Percentiles rank a stretch among this genome's conserved stretches.
phyloP scores from a whole-genome alignment of 441 rosid genomes.

The Populus hybrid region DNA sequence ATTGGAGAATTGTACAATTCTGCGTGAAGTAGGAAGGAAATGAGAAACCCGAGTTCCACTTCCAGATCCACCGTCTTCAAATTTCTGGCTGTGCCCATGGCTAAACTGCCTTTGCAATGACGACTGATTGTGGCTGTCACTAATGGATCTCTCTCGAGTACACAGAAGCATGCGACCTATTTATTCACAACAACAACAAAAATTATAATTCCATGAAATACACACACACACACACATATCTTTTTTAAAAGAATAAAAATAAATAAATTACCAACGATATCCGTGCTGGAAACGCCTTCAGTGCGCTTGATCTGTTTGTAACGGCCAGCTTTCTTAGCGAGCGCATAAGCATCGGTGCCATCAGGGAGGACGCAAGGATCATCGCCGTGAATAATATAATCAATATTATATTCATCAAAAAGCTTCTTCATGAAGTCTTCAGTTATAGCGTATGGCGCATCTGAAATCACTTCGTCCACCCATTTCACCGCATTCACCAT shows the following conservation, averaged over 20 bases:
- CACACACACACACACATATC: too few relatives aligned
- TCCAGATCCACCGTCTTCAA: conserved; percentile 59
- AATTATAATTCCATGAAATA: not conserved
- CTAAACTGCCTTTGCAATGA: conserved; percentile 75
- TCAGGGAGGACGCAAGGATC: conserved; percentile 70
- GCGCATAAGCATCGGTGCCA: conserved; percentile 60
- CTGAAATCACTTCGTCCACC: conserved; percentile 65
- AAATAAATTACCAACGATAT: conserved; percentile 43
- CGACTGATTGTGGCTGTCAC: conserved; percentile 50
- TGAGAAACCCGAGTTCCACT: conserved; percentile 63
- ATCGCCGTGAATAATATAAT: conserved; percentile 62
- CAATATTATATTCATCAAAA: conserved; percentile 55
- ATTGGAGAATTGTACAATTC: conserved; percentile 77
- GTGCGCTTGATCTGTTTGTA: conserved; percentile 72
- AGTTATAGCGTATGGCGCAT: conserved; percentile 65
- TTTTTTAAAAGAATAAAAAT: too few relatives aligned
- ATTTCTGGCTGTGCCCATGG: conserved; percentile 54
- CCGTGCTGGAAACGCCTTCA: conserved; percentile 67
- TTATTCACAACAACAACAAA: not conserved
- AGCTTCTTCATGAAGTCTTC: conserved; percentile 61
- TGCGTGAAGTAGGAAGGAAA: conserved; percentile 73
- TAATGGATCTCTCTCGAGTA: conserved; percentile 58
- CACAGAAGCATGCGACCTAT: conserved; percentile 78
- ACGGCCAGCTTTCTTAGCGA: conserved; percentile 67
- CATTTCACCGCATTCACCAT: conserved; percentile 71